Base-by-base conservation (phyloP, 2,329 filamentous ascomycete genomes). In the Didymella exigua region DNA sequence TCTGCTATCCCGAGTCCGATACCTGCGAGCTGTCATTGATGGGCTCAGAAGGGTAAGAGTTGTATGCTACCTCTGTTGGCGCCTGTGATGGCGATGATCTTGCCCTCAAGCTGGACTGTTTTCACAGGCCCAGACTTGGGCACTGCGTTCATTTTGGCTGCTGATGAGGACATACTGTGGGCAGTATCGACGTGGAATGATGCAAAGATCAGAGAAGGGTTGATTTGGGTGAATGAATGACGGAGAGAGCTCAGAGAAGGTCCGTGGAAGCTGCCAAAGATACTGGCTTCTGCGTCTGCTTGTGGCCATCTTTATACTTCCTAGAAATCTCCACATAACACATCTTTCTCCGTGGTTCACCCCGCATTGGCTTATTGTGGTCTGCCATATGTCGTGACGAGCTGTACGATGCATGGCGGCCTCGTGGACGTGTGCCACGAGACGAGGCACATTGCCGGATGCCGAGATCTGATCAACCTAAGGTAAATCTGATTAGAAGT, bases 1-100 rank as follows among this genome's bases (percentile, higher is more conserved):
- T 80, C 75, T 58, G 78, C 78, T 52, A 81, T 75, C 4, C 77
- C 79, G 7, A 80, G 76, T 3, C 78, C 78, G 48, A 79, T 79
- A 7, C 77, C 76, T 55, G 24, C 3, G 9, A 3, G 10, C 5
- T 14, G 23, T 55, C 26, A 55, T 40, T 47, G 33, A 7, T 24
- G 1, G n/a, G 2, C 13, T 18, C 11, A 27, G 8, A 38, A 38
- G 36, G 21, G n/a, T 24, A 2, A 6, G 13, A 10, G 8, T 7
- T 11, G 5, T 7, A 18, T 2, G 9, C 5, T 61, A 62, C 62
- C 68, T 54, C 68, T 63, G 46, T 71, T 69, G 14, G 66, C 69
- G 29, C 66, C 69, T 2, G 69, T 72, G 47, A 71, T 67, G 7
- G 63, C 61, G 31, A 68, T 66, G 6, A 70, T 58, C 34, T 72